Conservation (phyloP, 495 filamentous ascomycete genomes). For the Penicillium simplicissimum region DNA sequence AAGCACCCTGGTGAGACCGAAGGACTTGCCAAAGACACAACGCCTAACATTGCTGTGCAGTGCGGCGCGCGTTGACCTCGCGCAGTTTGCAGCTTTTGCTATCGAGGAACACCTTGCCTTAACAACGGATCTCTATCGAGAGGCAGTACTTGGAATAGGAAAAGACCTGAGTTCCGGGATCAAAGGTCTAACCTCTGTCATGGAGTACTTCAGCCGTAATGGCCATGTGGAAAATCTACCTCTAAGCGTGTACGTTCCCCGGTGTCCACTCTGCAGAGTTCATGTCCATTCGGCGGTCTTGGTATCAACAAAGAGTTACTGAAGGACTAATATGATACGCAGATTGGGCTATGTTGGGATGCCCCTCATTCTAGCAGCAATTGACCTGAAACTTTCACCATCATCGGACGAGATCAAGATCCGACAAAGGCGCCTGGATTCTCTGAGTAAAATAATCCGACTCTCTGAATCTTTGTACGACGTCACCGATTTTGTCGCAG, state of each 20-base stretch:
- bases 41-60: slow-evolving; percentile 6
- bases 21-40: not conserved
- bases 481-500: slow-evolving; percentile 36
- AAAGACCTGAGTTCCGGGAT: slow-evolving; percentile 26
- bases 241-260: slow-evolving; percentile 31
- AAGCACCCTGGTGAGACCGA: slow-evolving; percentile 10
- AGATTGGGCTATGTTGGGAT: slow-evolving; percentile 38
- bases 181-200: slow-evolving; percentile 22
- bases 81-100: slow-evolving; percentile 30
- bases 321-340: not conserved
- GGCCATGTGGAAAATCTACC: slow-evolving; percentile 28
- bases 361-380: slow-evolving; percentile 38
- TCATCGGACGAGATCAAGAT: slow-evolving; percentile 19
- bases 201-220: slow-evolving; percentile 37
- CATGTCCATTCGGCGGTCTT: too few relatives aligned
- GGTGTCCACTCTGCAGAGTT: too few relatives aligned
- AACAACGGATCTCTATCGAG: slow-evolving; percentile 15
- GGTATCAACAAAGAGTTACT: too few relatives aligned
- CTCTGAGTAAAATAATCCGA: slow-evolving; percentile 33
- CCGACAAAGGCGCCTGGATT: slow-evolving; percentile 27
- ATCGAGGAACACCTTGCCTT: slow-evolving; percentile 28
- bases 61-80: slow-evolving; percentile 30
- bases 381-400: slow-evolving; percentile 38
- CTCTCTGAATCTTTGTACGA: slow-evolving; percentile 34
- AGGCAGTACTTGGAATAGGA: slow-evolving; percentile 18